Percentiles rank a stretch among this genome's conserved stretches.
These are phyloP conservation scores for Beauveria pseudobassiana DNA, from an alignment of 2,329 filamentous ascomycete genomes.

Conservation along the genomic window DNA sequence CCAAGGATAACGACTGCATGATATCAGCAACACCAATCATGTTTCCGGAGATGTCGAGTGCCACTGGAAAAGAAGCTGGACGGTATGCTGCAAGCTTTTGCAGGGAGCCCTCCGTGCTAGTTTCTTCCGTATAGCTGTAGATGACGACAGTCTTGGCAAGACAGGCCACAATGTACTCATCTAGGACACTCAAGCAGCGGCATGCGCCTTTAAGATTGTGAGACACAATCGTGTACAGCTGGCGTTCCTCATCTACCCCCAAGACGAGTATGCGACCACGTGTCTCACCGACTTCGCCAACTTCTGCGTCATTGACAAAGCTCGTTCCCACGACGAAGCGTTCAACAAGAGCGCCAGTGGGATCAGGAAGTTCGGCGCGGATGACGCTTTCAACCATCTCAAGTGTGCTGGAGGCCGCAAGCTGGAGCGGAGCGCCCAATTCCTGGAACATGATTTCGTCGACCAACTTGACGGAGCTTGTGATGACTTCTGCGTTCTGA, in stretches of 20 bases:
- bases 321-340: conserved; percentile 89
- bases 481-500: conserved; percentile 65
- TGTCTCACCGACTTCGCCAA: conserved; percentile 36
- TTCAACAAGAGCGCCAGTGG: conserved; percentile 52
- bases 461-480: conserved; percentile 78
- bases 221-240: conserved; percentile 63
- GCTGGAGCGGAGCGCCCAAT: conserved; percentile 58
- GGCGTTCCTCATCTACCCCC: conserved; percentile 68
- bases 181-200: conserved; percentile 66
- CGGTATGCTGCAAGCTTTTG: conserved; percentile 69
- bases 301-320: conserved; percentile 57
- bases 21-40: conserved; percentile 81
- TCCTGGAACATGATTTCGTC: conserved; percentile 84
- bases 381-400: conserved; percentile 85
- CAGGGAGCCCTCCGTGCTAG: conserved; percentile 48
- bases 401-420: conserved; percentile 40
- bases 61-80: conserved; percentile 76
- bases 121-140: conserved; percentile 49
- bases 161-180: conserved; percentile 73
- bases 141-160: conserved; percentile 78
- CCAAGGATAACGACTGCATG: conserved; percentile 82
- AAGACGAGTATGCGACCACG: conserved; percentile 76
- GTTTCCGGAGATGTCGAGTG: conserved; percentile 65
- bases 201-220: conserved; percentile 71
- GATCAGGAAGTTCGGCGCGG: conserved; percentile 60